A percentile compares a stretch with the other conserved stretches of the same genome.
Evolutionary conservation across 2,329 filamentous ascomycete genomes (phyloP).

Genomic region (Alternaria dauci): DNA sequence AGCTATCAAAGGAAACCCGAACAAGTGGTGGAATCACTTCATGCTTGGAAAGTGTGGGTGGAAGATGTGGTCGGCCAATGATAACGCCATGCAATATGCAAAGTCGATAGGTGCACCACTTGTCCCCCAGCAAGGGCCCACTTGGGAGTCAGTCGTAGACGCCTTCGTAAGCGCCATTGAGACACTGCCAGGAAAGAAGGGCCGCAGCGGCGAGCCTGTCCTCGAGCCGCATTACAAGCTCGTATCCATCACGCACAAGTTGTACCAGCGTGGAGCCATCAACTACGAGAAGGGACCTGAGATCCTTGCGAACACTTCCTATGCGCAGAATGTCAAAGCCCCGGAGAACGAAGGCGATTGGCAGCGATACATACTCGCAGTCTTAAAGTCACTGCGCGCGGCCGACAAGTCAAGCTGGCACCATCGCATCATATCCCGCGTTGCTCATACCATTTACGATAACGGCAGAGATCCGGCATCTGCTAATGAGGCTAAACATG

Average conservation of each 20-base stretch:
- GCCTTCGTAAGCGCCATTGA: slow-evolving; percentile 68
- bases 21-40: slow-evolving; percentile 73
- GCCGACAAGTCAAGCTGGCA: slow-evolving; percentile 97
- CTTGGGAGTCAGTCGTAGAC: slow-evolving; percentile 61
- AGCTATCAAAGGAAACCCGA: slow-evolving; percentile 66
- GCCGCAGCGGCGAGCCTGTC: slow-evolving; percentile 75
- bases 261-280: slow-evolving; percentile 66
- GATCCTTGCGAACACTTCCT: slow-evolving; percentile 62
- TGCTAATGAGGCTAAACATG: slow-evolving; percentile 72
- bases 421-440: slow-evolving; percentile 85
- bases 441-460: slow-evolving; percentile 69
- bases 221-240: slow-evolving; percentile 95
- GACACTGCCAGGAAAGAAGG: slow-evolving; percentile 66
- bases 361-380: slow-evolving; percentile 69
- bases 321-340: slow-evolving; percentile 61
- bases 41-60: slow-evolving; percentile 76
- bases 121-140: slow-evolving; percentile 32
- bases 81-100: slow-evolving; percentile 46
- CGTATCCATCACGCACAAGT: slow-evolving; percentile 80
- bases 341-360: slow-evolving; percentile 62
- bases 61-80: slow-evolving; percentile 70
- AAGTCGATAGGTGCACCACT: slow-evolving; percentile 41
- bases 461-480: slow-evolving; percentile 61
- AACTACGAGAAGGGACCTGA: slow-evolving; percentile 58
- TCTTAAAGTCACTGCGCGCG: slow-evolving; percentile 65